Conservation (phyloP, 176 grass and related monocot genomes). For the Rhynchospora pubera region DNA sequence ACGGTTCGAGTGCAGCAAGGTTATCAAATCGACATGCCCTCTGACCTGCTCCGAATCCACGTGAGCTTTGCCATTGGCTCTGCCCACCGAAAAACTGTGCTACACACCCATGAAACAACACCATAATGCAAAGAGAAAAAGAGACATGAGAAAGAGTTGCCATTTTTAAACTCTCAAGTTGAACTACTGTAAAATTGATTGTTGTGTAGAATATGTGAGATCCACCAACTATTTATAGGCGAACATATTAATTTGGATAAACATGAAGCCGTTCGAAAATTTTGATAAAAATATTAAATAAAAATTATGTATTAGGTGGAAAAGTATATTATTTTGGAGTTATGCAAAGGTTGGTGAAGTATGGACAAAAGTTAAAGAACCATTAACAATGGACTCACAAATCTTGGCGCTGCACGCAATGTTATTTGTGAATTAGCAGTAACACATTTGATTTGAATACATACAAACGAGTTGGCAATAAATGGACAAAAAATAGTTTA, state of each 20-base stretch:
- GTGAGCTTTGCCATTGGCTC: slow-evolving; percentile 19
- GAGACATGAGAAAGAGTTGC: not conserved
- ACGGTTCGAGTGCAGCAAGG: slow-evolving; percentile 12
- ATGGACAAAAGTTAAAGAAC: not conserved
- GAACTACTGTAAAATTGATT: not conserved
- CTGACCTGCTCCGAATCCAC: not conserved
- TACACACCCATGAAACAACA: slow-evolving; percentile 25
- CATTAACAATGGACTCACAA: not conserved
- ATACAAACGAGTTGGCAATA: not conserved
- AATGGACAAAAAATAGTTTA: not conserved
- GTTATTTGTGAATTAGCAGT: not conserved
- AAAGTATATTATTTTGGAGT: not conserved
- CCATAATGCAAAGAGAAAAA: slow-evolving; percentile 15
- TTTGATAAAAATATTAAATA: not conserved
- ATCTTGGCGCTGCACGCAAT: not conserved
- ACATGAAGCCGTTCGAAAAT: not conserved
- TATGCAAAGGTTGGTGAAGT: slow-evolving; percentile 1
- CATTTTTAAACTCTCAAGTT: slow-evolving; percentile 14
- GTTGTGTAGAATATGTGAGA: not conserved
- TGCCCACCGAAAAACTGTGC: slow-evolving; percentile 15
- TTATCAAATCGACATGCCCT: slow-evolving; percentile 18
- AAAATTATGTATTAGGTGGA: not conserved
- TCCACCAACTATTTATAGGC: not conserved
- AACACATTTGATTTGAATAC: not conserved
- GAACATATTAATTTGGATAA: not conserved